A percentile compares a stretch with the other conserved stretches of the same genome.
These are phyloP conservation scores for Ganoderma sp. DNA, from an alignment of 1,284 basidiomycete genomes.

Conservation along the genomic window DNA sequence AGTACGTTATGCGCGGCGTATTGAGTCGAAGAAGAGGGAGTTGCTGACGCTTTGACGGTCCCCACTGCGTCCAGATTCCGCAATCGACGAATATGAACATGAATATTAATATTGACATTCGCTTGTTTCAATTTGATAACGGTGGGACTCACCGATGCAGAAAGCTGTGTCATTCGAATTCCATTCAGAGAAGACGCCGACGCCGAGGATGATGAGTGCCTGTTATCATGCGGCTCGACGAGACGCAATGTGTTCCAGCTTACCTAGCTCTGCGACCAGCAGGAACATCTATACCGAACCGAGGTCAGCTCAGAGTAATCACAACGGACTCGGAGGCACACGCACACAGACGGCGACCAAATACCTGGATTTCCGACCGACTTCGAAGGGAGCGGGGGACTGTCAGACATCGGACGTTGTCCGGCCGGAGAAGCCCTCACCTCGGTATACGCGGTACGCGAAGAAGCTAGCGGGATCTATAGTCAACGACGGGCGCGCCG, in stretches of 20 bases:
- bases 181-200: background rate
- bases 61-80: background rate
- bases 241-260: background rate
- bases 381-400: background rate
- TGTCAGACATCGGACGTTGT: background rate
- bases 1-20: background rate
- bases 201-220: background rate
- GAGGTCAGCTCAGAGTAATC: background rate
- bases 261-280: background rate
- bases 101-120: background rate
- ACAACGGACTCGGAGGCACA: background rate
- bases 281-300: background rate
- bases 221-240: background rate
- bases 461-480: background rate
- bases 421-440: background rate
- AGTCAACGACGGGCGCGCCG: background rate
- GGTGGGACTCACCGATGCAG: background rate
- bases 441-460: constrained; percentile 2
- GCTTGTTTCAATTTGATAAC: background rate
- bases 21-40: background rate
- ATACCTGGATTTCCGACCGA: background rate
- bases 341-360: background rate
- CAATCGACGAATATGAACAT: too few species aligned
- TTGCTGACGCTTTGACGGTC: background rate
- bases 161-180: background rate